phyloP scores from a whole-genome alignment of 306 rosid species.

The Trifolium subterraneum region DNA sequence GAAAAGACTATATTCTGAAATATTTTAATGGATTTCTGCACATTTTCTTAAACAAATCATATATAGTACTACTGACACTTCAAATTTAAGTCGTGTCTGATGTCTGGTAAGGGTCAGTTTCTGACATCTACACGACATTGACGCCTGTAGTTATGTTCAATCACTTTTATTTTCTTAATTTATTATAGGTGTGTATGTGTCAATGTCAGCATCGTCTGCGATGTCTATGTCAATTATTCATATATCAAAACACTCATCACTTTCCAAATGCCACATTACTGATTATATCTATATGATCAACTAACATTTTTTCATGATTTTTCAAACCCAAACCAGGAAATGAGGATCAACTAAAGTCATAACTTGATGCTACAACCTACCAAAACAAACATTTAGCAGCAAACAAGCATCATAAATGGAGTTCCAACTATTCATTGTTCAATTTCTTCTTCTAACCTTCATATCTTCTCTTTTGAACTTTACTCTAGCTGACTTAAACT shows the following conservation, averaged over 20 bases:
- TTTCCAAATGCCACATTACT: not conserved
- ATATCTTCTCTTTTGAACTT: conserved; percentile 31
- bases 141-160: too few relatives aligned
- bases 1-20: not conserved
- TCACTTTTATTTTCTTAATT: too few relatives aligned
- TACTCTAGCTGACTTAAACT: conserved; percentile 56
- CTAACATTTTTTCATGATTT: conserved; percentile 52
- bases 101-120: too few relatives aligned
- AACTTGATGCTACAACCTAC: conserved; percentile 13
- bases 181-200: too few relatives aligned
- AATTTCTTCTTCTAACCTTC: conserved; percentile 45
- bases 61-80: too few relatives aligned
- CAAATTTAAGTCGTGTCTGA: too few relatives aligned
- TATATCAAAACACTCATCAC: too few relatives aligned
- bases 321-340: conserved; percentile 45
- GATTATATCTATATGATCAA: not conserved
- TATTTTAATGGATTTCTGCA: not conserved
- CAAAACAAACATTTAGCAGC: conserved; percentile 17
- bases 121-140: too few relatives aligned
- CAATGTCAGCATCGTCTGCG: too few relatives aligned
- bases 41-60: too few relatives aligned
- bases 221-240: too few relatives aligned
- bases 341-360: conserved; percentile 40
- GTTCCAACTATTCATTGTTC: conserved; percentile 42
- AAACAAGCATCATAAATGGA: conserved; percentile 49